Base-by-base conservation (phyloP, 2,329 filamentous ascomycete species). In the Nemania diffusa region DNA sequence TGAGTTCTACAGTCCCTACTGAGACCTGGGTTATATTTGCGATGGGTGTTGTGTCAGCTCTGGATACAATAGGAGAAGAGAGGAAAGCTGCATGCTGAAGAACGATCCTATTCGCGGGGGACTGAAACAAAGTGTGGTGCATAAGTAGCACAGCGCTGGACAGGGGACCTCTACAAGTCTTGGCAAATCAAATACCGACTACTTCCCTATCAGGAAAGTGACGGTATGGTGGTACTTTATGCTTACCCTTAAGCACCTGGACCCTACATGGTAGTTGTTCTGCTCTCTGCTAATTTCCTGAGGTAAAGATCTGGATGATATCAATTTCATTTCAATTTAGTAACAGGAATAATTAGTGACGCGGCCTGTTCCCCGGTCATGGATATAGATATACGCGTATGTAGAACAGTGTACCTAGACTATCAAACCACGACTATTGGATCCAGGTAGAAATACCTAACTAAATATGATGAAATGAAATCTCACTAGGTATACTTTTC, bases 41-140 rank as follows among this genome's bases (percentile, higher is more conserved):
- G 46, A 60, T 60, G 29, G 44, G 40, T 50, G 44, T 13, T 37
- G 62, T 61, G 50, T 65, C 63, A 65, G 63, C 51, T 62, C n/a
- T 44, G 42, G 48, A 56, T 46, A 20, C 27, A 24, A 37, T 34
- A 42, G 29, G n/a, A n/a, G n/a, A n/a, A n/a, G n/a, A n/a, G 50
- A 42, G 57, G n/a, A 52, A 56, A 65, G 42, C 32, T 15, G 60
- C 32, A 61, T 57, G 27, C 17, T 60, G 57, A 57, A 42, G 26
- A 51, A 34, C 24, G 46, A 20, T 57, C 46, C 22, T 32, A 53
- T 62, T 65, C 55, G 58, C 37, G 52, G 58, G n/a, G 63, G 37
- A 42, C n/a, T 61, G 50, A 65, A 61, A 65, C 62, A 32, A 52
- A 44, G 40, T 44, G 40, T 17, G 40, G 5, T 44, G 40, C 40